These are phyloP conservation scores for Cryptosporidium ryanae DNA, from an alignment of 169 alveolate genomes.

Conservation along the genomic window DNA sequence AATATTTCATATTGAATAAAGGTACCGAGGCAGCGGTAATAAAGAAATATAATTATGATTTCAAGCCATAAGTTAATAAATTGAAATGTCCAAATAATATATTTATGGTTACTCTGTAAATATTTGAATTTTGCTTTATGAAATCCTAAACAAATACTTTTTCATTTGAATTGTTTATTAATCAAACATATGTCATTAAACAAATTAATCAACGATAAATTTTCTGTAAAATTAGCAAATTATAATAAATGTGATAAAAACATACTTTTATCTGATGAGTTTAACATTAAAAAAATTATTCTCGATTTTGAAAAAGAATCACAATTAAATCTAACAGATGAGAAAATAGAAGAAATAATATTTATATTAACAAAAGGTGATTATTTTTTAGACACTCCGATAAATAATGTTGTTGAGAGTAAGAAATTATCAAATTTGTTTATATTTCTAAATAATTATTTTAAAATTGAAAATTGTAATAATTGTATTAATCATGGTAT, in stretches of 20 bases:
- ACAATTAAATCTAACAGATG: conserved; percentile 23
- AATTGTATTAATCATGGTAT: conserved; percentile 39
- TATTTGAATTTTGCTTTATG: too few relatives aligned
- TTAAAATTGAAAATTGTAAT: conserved; percentile 28
- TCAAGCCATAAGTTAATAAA: too few relatives aligned
- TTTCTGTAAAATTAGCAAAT: not conserved
- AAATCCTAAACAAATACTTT: too few relatives aligned
- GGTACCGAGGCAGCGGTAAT: too few relatives aligned
- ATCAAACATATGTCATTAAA: too few relatives aligned
- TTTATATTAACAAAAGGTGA: not conserved
- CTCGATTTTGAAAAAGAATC: conserved; percentile 23
- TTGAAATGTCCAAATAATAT: too few relatives aligned
- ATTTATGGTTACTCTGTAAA: too few relatives aligned
- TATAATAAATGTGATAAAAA: not conserved
- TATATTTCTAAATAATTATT: not conserved
- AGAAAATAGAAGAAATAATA: conserved; percentile 13
- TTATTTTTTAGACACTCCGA: not conserved
- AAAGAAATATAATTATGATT: too few relatives aligned
- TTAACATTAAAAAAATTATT: conserved; percentile 23
- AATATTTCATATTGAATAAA: too few relatives aligned
- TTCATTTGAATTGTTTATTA: too few relatives aligned
- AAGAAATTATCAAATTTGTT: not conserved
- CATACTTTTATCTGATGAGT: conserved; percentile 9
- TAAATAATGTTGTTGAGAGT: not conserved
- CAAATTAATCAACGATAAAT: too few relatives aligned